Evolutionary conservation across 371 early-diverging fungal species (phyloP).

Genomic region (Cokeromyces recurvatus): DNA sequence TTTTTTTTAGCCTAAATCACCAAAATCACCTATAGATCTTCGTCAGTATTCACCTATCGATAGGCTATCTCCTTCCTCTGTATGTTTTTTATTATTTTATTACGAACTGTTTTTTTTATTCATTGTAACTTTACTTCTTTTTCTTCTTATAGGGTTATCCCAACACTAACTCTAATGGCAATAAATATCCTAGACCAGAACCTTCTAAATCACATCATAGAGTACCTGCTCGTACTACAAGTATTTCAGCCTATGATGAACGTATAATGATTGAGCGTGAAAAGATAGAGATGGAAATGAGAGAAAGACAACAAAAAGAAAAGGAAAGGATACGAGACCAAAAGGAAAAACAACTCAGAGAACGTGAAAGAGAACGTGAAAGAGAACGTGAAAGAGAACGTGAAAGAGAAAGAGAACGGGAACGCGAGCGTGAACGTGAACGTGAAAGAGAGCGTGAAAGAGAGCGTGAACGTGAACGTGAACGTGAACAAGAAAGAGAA

Average conservation of each 20-base stretch:
- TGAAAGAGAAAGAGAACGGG: conserved; percentile 28
- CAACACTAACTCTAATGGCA: neutral
- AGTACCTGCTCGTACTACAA: conserved; percentile 21
- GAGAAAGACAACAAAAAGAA: conserved; percentile 20
- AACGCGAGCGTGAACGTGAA: conserved; percentile 17
- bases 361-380: conserved; percentile 16
- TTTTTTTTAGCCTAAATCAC: neutral
- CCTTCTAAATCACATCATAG: conserved; percentile 22
- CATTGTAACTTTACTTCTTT: too few species aligned
- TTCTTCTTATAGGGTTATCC: conserved; percentile 1
- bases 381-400: conserved; percentile 19
- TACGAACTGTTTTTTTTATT: too few species aligned
- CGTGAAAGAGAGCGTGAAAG: conserved; percentile 13
- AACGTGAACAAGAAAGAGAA: conserved; percentile 20
- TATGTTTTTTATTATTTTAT: too few species aligned
- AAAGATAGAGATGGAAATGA: conserved; percentile 21
- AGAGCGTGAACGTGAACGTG: conserved; percentile 17
- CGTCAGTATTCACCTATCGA: too few species aligned
- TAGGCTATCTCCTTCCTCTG: too few species aligned
- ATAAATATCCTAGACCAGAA: conserved; percentile 18
- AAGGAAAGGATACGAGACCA: conserved; percentile 8
- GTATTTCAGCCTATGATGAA: conserved; percentile 28
- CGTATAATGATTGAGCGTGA: conserved; percentile 30
- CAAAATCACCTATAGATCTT: conserved; percentile 16
- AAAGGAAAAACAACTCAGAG: conserved; percentile 17